Conservation (phyloP, 208 protist genomes). For the Vickermania spadyakhi region DNA sequence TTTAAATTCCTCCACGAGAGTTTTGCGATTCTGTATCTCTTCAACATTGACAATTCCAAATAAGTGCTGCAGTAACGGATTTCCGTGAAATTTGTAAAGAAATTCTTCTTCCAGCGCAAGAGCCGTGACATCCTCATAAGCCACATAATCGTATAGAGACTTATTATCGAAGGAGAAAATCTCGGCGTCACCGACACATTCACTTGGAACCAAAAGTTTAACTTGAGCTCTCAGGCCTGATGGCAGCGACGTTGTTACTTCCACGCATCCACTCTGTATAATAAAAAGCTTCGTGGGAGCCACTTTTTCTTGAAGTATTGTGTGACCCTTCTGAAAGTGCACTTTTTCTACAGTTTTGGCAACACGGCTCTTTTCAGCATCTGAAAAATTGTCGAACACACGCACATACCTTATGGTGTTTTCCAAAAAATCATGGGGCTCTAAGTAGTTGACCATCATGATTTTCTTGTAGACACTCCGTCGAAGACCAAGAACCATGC, state of each 20-base stretch:
- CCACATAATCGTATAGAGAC: not conserved
- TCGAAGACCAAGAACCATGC: not conserved
- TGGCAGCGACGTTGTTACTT: not conserved
- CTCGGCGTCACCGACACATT: slow-evolving; percentile 2
- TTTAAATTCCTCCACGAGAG: not conserved
- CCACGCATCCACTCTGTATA: not conserved
- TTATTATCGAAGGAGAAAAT: not conserved
- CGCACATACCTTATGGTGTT: not conserved
- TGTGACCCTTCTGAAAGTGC: not conserved
- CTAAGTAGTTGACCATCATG: not conserved
- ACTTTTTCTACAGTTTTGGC: not conserved
- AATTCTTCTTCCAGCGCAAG: not conserved
- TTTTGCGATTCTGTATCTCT: not conserved
- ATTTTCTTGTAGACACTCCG: slow-evolving; percentile 1
- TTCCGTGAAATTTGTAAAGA: not conserved
- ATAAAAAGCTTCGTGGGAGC: not conserved
- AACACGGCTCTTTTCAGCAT: not conserved
- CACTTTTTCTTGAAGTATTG: not conserved
- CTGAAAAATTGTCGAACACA: not conserved
- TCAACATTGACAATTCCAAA: not conserved
- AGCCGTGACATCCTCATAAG: not conserved
- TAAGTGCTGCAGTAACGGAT: not conserved
- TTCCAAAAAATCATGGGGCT: not conserved
- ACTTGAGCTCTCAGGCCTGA: not conserved
- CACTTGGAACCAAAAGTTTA: not conserved